Percentiles rank a stretch among this genome's conserved stretches.
Evolutionary conservation across 2,329 filamentous ascomycete species (phyloP).

Genomic region (Cladorrhinum sp.): DNA sequence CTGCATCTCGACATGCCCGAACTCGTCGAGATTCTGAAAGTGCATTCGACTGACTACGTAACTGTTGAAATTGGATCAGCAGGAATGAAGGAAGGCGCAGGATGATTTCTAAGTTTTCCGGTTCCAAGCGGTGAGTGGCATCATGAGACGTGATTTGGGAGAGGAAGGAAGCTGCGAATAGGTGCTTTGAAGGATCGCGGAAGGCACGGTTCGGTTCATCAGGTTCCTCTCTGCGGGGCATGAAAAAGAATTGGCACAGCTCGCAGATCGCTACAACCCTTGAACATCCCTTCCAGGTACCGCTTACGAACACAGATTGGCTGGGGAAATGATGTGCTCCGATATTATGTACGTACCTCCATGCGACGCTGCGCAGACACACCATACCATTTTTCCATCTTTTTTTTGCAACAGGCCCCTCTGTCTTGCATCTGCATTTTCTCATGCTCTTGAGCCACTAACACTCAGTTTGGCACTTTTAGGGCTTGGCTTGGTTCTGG

Average conservation of each 20-base stretch:
- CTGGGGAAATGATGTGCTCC: conserved; percentile 2
- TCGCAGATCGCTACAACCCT: conserved; percentile 22
- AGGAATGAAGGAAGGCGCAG: neutral
- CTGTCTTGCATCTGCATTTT: conserved; percentile 7
- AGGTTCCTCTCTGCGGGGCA: neutral
- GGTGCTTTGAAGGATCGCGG: neutral
- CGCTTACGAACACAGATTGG: conserved; percentile 11
- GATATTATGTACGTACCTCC: neutral
- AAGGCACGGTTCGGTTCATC: neutral
- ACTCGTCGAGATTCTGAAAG: neutral
- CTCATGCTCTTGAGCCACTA: neutral
- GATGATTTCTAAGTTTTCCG: neutral
- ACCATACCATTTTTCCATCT: conserved; percentile 1
- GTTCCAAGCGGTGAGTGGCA: neutral
- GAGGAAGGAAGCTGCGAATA: neutral
- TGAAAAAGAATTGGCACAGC: conserved; percentile 12
- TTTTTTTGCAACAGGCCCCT: conserved; percentile 2
- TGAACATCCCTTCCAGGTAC: conserved; percentile 5
- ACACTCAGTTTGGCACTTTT: neutral
- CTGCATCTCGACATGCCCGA: conserved; percentile 17
- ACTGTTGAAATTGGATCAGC: too few species aligned
- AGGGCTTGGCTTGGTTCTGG: neutral
- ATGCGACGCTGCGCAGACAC: neutral
- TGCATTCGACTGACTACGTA: too few species aligned
- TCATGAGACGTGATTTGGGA: neutral